phyloP scores from a whole-genome alignment of 305 asterid species.

The Petunia hybrid region DNA sequence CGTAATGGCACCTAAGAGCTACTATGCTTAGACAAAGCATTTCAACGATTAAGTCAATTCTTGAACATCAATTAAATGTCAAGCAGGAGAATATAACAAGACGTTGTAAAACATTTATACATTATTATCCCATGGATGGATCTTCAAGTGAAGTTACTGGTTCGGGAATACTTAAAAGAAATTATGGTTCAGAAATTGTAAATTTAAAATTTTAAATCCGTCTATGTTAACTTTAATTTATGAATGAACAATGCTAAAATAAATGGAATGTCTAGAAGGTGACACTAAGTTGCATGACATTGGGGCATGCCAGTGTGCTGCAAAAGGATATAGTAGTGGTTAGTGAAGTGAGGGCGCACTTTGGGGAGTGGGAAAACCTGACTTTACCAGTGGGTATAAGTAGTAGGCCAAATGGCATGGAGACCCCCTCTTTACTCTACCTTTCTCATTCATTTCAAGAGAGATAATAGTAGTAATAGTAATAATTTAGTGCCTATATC shows the following conservation, averaged over 20 bases:
- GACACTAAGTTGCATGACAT: neutral
- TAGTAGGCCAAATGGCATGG: neutral
- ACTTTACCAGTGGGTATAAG: neutral
- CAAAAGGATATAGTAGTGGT: conserved; percentile 20
- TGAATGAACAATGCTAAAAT: neutral
- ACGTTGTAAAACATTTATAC: no score
- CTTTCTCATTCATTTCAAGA: conserved; percentile 19
- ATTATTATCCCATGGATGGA: no score
- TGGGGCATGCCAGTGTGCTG: neutral
- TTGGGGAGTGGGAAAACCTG: conserved; percentile 34
- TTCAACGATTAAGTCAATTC: no score
- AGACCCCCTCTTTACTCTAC: neutral
- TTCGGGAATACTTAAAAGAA: no score
- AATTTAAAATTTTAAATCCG: neutral
- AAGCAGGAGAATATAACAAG: no score
- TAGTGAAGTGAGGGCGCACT: conserved; percentile 45
- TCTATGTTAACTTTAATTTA: neutral
- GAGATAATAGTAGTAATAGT: conserved; percentile 24
- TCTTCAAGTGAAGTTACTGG: no score
- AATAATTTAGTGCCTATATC: neutral
- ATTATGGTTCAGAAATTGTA: no score
- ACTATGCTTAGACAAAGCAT: no score
- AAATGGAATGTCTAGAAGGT: neutral
- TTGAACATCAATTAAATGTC: no score
- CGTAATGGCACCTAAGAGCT: no score